Percentiles rank a stretch among this genome's conserved stretches.
These are phyloP conservation scores for Emmonsiellopsis sp. DNA, from an alignment of 2,329 filamentous ascomycete genomes.

Conservation along the genomic window DNA sequence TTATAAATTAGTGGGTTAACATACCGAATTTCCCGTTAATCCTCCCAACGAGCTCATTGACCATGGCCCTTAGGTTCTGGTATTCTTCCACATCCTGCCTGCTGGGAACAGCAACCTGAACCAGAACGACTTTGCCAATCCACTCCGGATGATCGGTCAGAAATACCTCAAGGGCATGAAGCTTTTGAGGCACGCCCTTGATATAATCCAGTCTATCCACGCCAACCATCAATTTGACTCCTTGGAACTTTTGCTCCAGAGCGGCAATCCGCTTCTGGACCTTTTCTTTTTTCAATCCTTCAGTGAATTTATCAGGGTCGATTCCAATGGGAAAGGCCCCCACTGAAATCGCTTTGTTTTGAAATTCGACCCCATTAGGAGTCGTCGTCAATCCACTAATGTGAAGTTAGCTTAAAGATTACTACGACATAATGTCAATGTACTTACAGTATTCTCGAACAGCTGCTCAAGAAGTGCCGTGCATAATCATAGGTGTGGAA, in stretches of 20 bases:
- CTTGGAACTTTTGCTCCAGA: conserved; percentile 83
- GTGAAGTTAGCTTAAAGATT: background rate
- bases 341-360: conserved; percentile 79
- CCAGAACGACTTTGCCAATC: conserved; percentile 93
- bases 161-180: conserved; percentile 94
- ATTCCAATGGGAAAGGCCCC: conserved; percentile 97
- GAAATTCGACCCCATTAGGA: conserved; percentile 85
- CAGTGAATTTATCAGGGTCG: conserved; percentile 90
- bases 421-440: conserved; percentile 8
- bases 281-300: conserved; percentile 73
- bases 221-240: conserved; percentile 91
- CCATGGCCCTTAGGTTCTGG: conserved; percentile 86
- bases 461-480: conserved; percentile 93
- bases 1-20: conserved; percentile 9
- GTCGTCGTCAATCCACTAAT: conserved; percentile 53
- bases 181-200: conserved; percentile 95
- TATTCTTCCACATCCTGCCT: conserved; percentile 96
- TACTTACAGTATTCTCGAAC: conserved; percentile 75
- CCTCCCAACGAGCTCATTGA: conserved; percentile 91
- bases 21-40: conserved; percentile 89
- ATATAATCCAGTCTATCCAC: conserved; percentile 97
- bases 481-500: conserved; percentile 99
- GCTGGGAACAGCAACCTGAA: conserved; percentile 91
- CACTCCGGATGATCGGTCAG: conserved; percentile 94
- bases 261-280: conserved; percentile 81